phyloP scores from a whole-genome alignment of 371 early-diverging fungal genomes.

The Mucor lusitanicus region DNA sequence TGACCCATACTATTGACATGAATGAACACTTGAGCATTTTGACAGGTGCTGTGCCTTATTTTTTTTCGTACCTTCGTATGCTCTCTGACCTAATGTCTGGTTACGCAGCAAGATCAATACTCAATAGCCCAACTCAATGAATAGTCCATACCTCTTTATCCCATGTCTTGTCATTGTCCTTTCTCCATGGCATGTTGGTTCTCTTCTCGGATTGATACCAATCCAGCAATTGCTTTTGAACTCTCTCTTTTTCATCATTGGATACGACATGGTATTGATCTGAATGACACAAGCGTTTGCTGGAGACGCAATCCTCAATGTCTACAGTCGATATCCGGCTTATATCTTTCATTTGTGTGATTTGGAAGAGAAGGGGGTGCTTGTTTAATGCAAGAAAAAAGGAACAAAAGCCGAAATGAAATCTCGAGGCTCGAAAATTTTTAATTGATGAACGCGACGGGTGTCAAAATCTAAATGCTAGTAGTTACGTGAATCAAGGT shows the following conservation, averaged over 20 bases:
- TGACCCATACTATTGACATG: slow-evolving; percentile 66
- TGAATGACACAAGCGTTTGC: slow-evolving; percentile 29
- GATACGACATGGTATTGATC: slow-evolving; percentile 37
- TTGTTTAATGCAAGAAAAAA: neutral
- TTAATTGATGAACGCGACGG: neutral
- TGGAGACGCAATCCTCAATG: slow-evolving; percentile 42
- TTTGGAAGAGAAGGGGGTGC: neutral
- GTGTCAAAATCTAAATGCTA: neutral
- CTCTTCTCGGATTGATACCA: slow-evolving; percentile 73
- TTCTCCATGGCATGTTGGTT: slow-evolving; percentile 73
- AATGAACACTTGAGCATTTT: neutral
- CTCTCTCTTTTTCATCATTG: slow-evolving; percentile 21
- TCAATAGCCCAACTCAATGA: neutral
- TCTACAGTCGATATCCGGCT: neutral
- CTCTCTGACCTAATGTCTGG: slow-evolving; percentile 55
- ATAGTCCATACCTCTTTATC: slow-evolving; percentile 21
- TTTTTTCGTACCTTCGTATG: slow-evolving; percentile 65
- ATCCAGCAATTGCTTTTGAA: slow-evolving; percentile 54
- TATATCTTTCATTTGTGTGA: neutral
- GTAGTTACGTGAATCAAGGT: neutral
- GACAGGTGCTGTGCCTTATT: neutral
- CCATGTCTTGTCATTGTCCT: slow-evolving; percentile 23
- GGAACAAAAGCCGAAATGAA: neutral
- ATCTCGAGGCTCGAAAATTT: neutral
- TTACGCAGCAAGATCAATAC: neutral